Evolutionary conservation across 2,329 filamentous ascomycete genomes (phyloP), one percentile per base, ranked within the genome.

Genomic region (Diplodia mutila): DNA sequence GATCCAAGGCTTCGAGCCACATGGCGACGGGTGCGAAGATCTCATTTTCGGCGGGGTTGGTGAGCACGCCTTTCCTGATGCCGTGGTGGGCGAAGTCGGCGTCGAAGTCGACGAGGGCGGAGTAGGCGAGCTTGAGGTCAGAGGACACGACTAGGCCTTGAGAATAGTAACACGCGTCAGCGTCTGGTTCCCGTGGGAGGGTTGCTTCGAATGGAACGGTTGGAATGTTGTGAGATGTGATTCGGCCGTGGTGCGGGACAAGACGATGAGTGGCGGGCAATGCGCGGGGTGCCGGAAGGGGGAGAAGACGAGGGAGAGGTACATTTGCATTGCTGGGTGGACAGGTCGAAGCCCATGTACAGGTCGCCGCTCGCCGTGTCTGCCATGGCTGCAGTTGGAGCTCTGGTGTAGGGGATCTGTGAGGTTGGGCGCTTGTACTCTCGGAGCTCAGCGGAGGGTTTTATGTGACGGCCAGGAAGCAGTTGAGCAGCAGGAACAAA

Each of bases 311-410:
- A 69, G 68, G 71, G 61, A 70, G 61, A 65, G 75, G 71, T 79
- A 89, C 92, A 94, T 86, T 99, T 98, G 68, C 98, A 86, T 79
- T 98, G 94, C 80, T 98, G 95, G 68, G 95, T 98, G 52, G 94
- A 97, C 69, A 98, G 89, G 81, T 99, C 95, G 79, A 98, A 94
- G 69, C 95, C 95, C 75, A 97, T 85, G 77, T 97, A 97, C 69
- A 97, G 83, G 21, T 91, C 39, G 54, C 65, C 65, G 6, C 51
- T 53, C 21, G 27, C 29, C 23, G 52, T 37, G 52, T 49, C 39
- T 29, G 54, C 54, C 65, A 67, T 67, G 46, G 25, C 21, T 49
- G 65, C 53, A 21, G 39, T 7, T 18, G 32, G 25, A 34, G 39
- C 49, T 32, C 18, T 32, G 7, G 18, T 2, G 25, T 7, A 25